A percentile compares a stretch with the other conserved stretches of the same genome.
These are phyloP conservation scores for Penicillium sp. DNA, from an alignment of 2,329 filamentous ascomycete species.

Conservation along the genomic window DNA sequence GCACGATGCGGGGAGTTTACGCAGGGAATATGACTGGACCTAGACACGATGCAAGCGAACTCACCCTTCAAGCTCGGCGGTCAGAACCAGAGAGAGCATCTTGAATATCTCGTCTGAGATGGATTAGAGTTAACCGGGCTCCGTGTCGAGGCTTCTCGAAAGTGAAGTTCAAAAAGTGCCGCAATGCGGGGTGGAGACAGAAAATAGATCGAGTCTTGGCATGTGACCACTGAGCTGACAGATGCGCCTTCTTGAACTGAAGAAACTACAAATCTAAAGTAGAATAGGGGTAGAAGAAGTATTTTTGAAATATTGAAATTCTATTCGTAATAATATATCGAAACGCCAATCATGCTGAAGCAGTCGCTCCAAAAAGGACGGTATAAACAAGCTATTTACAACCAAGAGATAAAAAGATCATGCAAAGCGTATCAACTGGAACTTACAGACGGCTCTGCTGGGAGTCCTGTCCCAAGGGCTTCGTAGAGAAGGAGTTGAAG, in stretches of 20 bases:
- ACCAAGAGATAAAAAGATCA: conserved; percentile 17
- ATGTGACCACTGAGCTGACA: conserved; percentile 18
- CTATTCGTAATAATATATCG: conserved; percentile 20
- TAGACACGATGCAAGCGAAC: conserved; percentile 5
- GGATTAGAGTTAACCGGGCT: conserved; percentile 2
- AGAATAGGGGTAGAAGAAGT: too few relatives aligned
- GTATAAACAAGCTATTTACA: conserved; percentile 27
- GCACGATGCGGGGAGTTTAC: neutral
- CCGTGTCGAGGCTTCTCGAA: conserved; percentile 5
- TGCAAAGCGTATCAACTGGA: conserved; percentile 1
- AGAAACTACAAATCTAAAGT: neutral
- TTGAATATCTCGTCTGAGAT: conserved; percentile 9
- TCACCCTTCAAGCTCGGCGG: conserved; percentile 45
- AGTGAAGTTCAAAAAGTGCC: conserved; percentile 10
- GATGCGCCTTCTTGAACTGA: neutral
- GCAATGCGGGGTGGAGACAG: conserved; percentile 32
- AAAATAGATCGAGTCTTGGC: conserved; percentile 29
- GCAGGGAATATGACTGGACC: neutral
- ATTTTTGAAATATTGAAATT: conserved; percentile 7
- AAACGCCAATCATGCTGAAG: conserved; percentile 35
- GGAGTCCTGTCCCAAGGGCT: conserved; percentile 46
- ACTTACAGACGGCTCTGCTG: conserved; percentile 40
- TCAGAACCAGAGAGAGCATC: conserved; percentile 47
- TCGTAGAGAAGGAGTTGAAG: conserved; percentile 73
- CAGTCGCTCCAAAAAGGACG: conserved; percentile 22